phyloP scores from a whole-genome alignment of 257 asterid species.

The Leonotis leonurus region DNA sequence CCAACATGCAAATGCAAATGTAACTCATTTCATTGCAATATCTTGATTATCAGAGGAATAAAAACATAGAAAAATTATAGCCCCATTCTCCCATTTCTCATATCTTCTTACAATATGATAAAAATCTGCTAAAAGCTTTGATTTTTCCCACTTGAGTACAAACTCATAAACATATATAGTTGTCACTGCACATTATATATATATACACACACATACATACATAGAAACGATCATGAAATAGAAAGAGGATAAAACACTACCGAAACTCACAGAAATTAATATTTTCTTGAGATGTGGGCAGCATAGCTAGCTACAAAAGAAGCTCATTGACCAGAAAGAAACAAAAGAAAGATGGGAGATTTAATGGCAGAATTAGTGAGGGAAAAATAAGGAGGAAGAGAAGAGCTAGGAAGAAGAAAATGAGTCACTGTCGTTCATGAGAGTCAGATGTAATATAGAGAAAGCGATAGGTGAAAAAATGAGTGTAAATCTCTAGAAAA shows the following conservation, averaged over 20 bases:
- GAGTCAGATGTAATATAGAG: slow-evolving; percentile 17
- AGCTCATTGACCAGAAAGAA: too few species aligned
- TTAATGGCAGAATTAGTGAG: not conserved
- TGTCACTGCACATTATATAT: not conserved
- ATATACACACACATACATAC: too few species aligned
- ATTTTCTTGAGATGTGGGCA: not conserved
- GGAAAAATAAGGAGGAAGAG: slow-evolving; percentile 11
- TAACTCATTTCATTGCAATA: not conserved
- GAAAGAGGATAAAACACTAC: not conserved
- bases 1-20: slow-evolving; percentile 3
- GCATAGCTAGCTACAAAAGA: not conserved
- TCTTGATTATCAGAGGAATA: not conserved
- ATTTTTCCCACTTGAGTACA: not conserved
- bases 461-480: slow-evolving; percentile 6
- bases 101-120: not conserved
- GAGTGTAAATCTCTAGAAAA: not conserved
- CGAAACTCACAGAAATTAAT: not conserved
- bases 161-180: not conserved
- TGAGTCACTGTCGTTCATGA: slow-evolving; percentile 22
- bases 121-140: not conserved
- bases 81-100: not conserved
- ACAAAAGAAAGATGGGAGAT: not conserved
- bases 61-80: not conserved
- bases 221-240: not conserved
- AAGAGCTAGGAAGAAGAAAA: not conserved